phyloP scores from a whole-genome alignment of 495 filamentous ascomycete genomes.

The Hypoxylon lienhwacheense region DNA sequence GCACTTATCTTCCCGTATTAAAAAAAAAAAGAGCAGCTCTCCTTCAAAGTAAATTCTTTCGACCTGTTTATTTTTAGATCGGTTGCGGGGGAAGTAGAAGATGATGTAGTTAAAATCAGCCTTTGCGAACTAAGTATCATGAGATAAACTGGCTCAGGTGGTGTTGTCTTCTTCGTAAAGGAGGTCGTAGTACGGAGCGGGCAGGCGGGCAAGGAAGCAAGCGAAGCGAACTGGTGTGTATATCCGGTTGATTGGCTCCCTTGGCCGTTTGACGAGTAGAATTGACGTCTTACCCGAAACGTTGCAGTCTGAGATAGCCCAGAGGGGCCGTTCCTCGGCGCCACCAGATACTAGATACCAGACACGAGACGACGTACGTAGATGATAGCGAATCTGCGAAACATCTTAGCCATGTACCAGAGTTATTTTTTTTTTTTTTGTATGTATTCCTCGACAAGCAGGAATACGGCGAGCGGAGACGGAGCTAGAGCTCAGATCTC shows the following conservation, averaged over 20 bases:
- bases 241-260: constrained; percentile 5
- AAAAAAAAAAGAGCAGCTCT: no score
- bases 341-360: background rate
- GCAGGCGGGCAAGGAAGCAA: background rate
- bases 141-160: no score
- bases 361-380: no score
- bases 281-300: constrained; percentile 9
- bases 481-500: background rate
- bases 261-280: background rate
- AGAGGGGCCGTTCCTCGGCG: constrained; percentile 9
- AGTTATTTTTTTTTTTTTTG: no score
- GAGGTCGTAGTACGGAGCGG: background rate
- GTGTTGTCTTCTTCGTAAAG: no score
- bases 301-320: constrained; percentile 4
- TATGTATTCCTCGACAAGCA: constrained; percentile 7
- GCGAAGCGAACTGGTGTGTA: background rate
- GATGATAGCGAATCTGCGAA: constrained; percentile 10
- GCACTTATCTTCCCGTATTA: no score
- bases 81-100: no score
- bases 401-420: constrained; percentile 5
- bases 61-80: no score
- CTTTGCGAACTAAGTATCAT: no score
- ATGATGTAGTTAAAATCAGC: no score
- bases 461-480: background rate
- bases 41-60: no score